These are phyloP conservation scores for Aspergillus sp. DNA, from an alignment of 2,329 filamentous ascomycete genomes.

Conservation along the genomic window DNA sequence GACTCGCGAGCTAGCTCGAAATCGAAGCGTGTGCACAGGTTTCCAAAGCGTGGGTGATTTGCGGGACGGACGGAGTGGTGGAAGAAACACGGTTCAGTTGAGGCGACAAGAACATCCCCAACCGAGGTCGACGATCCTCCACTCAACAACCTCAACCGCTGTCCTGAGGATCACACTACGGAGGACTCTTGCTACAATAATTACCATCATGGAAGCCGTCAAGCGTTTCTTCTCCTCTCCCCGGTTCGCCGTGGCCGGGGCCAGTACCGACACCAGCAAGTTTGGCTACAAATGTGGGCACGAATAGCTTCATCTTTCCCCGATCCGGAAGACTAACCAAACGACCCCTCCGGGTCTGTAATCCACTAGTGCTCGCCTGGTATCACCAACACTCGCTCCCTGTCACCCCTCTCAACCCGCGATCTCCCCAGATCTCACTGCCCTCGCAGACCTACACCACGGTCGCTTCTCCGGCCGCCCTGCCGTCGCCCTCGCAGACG, in stretches of 20 bases:
- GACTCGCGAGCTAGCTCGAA: background rate
- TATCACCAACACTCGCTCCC: conserved; percentile 69
- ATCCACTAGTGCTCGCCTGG: conserved; percentile 69
- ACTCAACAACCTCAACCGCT: background rate
- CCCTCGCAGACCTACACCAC: conserved; percentile 53
- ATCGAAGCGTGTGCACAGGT: no score
- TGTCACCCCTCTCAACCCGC: conserved; percentile 77
- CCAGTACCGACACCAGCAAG: conserved; percentile 73
- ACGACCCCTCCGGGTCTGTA: conserved; percentile 4
- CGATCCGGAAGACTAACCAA: background rate
- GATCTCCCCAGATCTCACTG: conserved; percentile 56
- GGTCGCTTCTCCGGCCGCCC: conserved; percentile 54
- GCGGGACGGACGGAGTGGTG: background rate
- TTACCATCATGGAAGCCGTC: conserved; percentile 43
- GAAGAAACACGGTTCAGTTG: background rate
- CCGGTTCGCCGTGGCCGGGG: conserved; percentile 80
- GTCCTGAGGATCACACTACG: background rate
- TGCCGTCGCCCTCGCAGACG: conserved; percentile 61
- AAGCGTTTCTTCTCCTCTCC: conserved; percentile 72
- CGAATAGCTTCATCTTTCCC: background rate
- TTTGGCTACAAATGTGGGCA: conserved; percentile 75
- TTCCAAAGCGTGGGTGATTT: no score
- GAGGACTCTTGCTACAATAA: no score
- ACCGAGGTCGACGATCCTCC: background rate
- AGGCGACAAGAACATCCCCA: background rate